Evolutionary conservation across 345 rosid genomes (phyloP), one percentile per base, ranked within the genome.

Genomic region (Eutrema heterophyllum): DNA sequence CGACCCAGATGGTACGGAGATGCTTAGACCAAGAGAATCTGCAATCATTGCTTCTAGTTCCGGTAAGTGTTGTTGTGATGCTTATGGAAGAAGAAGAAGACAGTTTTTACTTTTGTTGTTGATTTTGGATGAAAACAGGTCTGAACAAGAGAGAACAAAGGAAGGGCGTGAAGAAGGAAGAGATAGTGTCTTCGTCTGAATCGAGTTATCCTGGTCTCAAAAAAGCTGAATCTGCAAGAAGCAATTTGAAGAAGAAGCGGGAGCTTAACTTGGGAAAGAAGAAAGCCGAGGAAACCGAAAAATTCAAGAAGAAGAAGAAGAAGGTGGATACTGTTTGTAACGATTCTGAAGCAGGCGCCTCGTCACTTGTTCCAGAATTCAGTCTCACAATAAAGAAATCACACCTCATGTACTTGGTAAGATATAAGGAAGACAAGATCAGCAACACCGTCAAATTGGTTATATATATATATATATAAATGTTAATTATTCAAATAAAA

Each of bases 351-450:
- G 53, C 13, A 9, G n/a, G 45, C 7, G 40, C 52, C 12, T 60
- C 69, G 6, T 49, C 63, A 43, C 15, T 16, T 61, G 27, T 16
- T 59, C 74, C 79, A 62, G 58, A 69, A 48, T 76, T 76, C 56
- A 69, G 7, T 3, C 14, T 62, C 51, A 69, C 74, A 29, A 54
- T 76, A 12, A 76, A 36, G 58, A 69, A 63, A 29, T 62, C 79
- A 69, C 38, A 75, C 58, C 74, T 75, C 3, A 0, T 68, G 3
- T 75, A 44, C 70, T 62, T 75, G 74, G 74, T 69, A 75, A 53
- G 57, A 43, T 12, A 51, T n/a, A 51, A 33, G 26, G 63, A 40
- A 59, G 6, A 74, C 27, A 30, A 58, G 29, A 58, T 40, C 53
- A 67, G 52, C 26, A 54, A 29, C 63, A 60, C 9, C 32, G 11